Evolutionary conservation across 257 asterid species (phyloP), one percentile per base, ranked within the genome.

Genomic region (Verbena officinalis): DNA sequence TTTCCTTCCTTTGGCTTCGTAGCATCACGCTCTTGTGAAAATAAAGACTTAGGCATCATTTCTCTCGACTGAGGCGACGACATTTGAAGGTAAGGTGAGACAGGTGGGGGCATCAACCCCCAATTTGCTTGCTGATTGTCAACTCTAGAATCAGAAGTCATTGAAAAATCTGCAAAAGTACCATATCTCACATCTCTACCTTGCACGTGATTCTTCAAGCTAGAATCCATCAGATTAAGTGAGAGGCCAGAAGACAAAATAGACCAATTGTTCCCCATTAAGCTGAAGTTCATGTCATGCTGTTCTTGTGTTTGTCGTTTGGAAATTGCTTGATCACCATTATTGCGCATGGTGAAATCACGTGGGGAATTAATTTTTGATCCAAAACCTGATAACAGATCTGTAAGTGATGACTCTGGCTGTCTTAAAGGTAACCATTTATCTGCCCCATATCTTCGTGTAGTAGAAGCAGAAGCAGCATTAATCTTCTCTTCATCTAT

Each of bases 351-450:
- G 55, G 73, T 69, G 71, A 79, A 81, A 68, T 81, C 91, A 62
- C 67, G 78, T 23, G 90, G 40, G 21, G 75, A 34, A 67, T 71
- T 83, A 48, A 49, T 64, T 67, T 82, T 90, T 36, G 86, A 73
- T 30, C 95, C 97, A 72, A 90, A 84, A 69, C 96, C 95, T 5
- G 97, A 86, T 33, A 93, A 72, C 16, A 93, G 85, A 74, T 86
- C 95, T 0, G 92, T 79, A 64, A 84, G 84, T 17, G 97, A 81
- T 3, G 91, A 70, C 48, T 88, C 99, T 0, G 84, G 83, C 77
- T 90, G 83, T 74, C 90, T 94, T 15, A 72, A 13, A 53, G 87
- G 91, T 27, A 78, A 73, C 90, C 90, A 83, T 50, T 88, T 83
- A 5, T 84, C 96, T 14, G 82, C 56, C 39, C 78, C 73, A 56